Evolutionary conservation across 176 grass and related monocot genomes (phyloP).

Genomic region (Oryza coarctata): DNA sequence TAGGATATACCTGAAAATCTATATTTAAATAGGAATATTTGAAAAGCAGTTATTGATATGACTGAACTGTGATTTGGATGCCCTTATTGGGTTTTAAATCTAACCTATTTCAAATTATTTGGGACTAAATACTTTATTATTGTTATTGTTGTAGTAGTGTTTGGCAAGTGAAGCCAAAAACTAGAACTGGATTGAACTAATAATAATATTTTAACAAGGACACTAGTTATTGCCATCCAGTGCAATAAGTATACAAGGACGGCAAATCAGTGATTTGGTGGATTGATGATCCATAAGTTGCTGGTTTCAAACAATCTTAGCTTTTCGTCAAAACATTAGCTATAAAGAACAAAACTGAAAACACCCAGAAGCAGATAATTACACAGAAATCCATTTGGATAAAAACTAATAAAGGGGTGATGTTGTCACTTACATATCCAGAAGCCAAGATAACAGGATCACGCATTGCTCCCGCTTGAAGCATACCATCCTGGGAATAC

Average conservation of each 20-base stretch:
- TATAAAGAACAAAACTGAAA: conserved; percentile 4
- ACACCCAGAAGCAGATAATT: neutral
- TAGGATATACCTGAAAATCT: no score
- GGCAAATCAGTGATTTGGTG: neutral
- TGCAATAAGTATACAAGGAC: neutral
- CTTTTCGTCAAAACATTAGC: conserved; percentile 3
- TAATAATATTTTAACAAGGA: neutral
- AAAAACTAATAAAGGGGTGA: conserved; percentile 1
- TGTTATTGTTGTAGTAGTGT: no score
- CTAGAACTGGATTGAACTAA: neutral
- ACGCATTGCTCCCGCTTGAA: conserved; percentile 17
- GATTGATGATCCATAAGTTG: neutral
- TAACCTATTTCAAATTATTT: no score
- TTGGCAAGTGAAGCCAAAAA: neutral
- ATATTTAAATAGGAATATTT: no score
- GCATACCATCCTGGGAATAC: conserved; percentile 33
- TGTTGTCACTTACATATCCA: conserved; percentile 42
- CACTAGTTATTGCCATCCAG: neutral
- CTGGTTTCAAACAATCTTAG: neutral
- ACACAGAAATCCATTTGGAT: neutral
- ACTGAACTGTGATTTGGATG: no score
- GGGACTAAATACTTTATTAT: no score
- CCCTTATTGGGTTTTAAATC: no score
- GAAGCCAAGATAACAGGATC: conserved; percentile 45
- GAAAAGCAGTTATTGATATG: no score